Evolutionary conservation across 2,329 filamentous ascomycete genomes (phyloP), one percentile per base, ranked within the genome.

Genomic region (Blumeriella jaapii): DNA sequence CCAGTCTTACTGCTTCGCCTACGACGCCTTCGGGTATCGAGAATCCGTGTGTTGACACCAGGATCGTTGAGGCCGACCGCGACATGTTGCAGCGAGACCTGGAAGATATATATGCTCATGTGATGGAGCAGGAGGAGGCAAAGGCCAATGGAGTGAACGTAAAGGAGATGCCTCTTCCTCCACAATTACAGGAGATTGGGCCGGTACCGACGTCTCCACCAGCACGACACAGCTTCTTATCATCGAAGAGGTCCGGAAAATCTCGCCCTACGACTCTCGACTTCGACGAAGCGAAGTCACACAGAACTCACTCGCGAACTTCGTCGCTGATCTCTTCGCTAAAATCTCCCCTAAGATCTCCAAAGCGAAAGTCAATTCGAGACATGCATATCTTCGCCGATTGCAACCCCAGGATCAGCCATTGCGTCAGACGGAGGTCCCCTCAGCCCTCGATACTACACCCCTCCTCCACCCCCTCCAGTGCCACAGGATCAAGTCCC

Each of bases 41-140:
- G 39, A 74, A 83, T 40, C 69, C 69, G 11, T 76, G 74, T 14
- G 82, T 95, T 40, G 85, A 95, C 56, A 76, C 80, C 40, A 69
- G 69, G 40, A 71, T 94, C 11, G 70, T 95, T 15, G 72, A 79
- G 40, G 70, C 73, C 41, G 83, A 94, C 59, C 74, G 71, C 55
- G 68, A 71, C 52, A 78, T 79, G 63, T 77, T 83, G 44, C 78
- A 91, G 58, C 68, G 78, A 46, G 82, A 94, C 56, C 76, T 95
- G 59, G 86, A 94, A 58, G 76, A 83, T 50, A 76, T 96, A 56
- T 96, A 95, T 61, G 85, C 78, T 42, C 81, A 86, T 48, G 87
- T 94, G 45, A 81, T 94, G 77, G 84, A 86, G 57, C 82, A 93
- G 50, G 87, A 95, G 52, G 73, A 71, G 39, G 73, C 73, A 33